Conservation (phyloP, 2,329 filamentous ascomycete genomes). For the Cercospora sp. region DNA sequence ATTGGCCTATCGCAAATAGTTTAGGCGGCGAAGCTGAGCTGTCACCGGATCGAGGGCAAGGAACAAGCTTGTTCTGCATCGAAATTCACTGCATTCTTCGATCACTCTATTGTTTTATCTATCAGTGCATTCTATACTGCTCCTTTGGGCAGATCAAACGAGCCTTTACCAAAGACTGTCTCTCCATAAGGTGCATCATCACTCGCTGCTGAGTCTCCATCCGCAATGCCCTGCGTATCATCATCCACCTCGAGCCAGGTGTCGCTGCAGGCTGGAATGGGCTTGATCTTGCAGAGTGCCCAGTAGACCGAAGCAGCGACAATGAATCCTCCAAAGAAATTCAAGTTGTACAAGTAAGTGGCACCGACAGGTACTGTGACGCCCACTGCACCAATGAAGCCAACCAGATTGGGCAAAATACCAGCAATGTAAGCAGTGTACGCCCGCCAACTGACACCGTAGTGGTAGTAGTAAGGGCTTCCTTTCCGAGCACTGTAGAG, state of each 20-base stretch:
- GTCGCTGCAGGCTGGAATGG: conserved; percentile 72
- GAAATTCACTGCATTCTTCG: background rate
- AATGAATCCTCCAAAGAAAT: conserved; percentile 84
- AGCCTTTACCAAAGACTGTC: conserved; percentile 16
- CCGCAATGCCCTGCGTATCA: conserved; percentile 47
- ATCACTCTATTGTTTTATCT: background rate
- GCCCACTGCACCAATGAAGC: conserved; percentile 51
- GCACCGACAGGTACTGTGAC: conserved; percentile 70
- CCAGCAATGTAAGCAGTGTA: conserved; percentile 59
- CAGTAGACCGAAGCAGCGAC: conserved; percentile 69
- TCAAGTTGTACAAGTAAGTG: conserved; percentile 83
- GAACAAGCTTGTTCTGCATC: background rate
- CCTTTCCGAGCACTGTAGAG: conserved; percentile 52
- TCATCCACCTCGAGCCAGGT: conserved; percentile 76
- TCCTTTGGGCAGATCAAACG: conserved; percentile 17
- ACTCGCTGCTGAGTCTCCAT: conserved; percentile 30
- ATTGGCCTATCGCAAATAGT: background rate
- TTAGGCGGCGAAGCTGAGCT: background rate
- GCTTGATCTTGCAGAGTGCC: conserved; percentile 65
- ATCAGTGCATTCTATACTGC: background rate
- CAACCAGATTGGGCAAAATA: conserved; percentile 58
- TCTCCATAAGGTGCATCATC: conserved; percentile 17
- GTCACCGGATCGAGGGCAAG: background rate
- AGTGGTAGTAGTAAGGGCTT: conserved; percentile 54
- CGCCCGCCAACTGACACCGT: conserved; percentile 60